Percentiles rank a stretch among this genome's conserved stretches.
Evolutionary conservation across 2,329 filamentous ascomycete species (phyloP).

Genomic region (Fusarium sp.): DNA sequence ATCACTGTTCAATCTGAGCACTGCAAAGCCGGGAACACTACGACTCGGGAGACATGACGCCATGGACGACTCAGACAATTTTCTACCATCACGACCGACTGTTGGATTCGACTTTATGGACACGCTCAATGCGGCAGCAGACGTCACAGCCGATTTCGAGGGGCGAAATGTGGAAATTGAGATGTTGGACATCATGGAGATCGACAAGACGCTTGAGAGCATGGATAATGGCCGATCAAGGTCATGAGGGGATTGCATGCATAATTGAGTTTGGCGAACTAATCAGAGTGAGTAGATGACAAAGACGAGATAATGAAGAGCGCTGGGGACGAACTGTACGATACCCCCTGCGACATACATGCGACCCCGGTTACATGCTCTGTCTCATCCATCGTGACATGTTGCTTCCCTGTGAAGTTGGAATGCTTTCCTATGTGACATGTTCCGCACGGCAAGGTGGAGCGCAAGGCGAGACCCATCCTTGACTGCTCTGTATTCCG

Average conservation of each 20-base stretch:
- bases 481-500: conserved; percentile 82
- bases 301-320: conserved; percentile 40
- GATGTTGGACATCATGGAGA: conserved; percentile 75
- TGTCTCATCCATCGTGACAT: conserved; percentile 15
- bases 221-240: conserved; percentile 64
- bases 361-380: conserved; percentile 5
- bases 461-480: conserved; percentile 81
- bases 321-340: conserved; percentile 51
- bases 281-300: conserved; percentile 43
- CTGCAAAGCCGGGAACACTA: conserved; percentile 57
- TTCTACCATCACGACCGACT: conserved; percentile 51
- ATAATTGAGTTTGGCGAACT: conserved; percentile 22
- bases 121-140: conserved; percentile 66
- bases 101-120: conserved; percentile 65
- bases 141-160: conserved; percentile 63
- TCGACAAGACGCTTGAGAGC: conserved; percentile 70
- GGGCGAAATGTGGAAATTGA: conserved; percentile 69
- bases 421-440: conserved; percentile 16
- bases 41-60: conserved; percentile 48
- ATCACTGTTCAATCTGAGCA: conserved; percentile 65
- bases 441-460: conserved; percentile 78
- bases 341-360: conserved; percentile 52
- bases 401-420: conserved; percentile 8
- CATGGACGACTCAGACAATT: conserved; percentile 37
- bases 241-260: conserved; percentile 61